These are phyloP conservation scores for Lyophyllum atratum DNA, from an alignment of 768 basidiomycete species.

Conservation along the genomic window DNA sequence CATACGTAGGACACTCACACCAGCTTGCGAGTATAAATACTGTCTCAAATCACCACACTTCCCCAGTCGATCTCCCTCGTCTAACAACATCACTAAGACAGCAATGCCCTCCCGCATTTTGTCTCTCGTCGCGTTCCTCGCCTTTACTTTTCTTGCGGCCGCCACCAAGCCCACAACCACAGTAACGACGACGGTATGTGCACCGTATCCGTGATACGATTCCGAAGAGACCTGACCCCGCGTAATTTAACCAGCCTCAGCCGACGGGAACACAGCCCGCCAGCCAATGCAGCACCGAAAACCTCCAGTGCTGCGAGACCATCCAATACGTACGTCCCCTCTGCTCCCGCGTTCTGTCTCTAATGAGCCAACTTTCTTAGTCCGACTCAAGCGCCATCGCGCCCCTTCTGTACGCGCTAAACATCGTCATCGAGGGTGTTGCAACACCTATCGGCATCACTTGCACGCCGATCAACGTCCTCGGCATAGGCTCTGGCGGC, in stretches of 20 bases:
- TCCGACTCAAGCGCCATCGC: background rate
- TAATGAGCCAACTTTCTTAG: background rate
- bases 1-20: no score
- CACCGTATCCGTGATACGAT: background rate
- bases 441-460: background rate
- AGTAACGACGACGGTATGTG: background rate
- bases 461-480: background rate
- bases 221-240: background rate
- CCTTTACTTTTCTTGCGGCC: background rate
- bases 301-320: background rate
- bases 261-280: background rate
- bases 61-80: no score
- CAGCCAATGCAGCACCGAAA: background rate
- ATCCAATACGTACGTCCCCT: background rate
- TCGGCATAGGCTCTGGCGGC: background rate
- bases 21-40: no score
- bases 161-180: background rate
- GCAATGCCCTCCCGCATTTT: background rate
- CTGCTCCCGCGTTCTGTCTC: background rate
- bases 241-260: background rate
- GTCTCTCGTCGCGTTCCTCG: background rate
- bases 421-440: background rate
- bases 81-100: no score
- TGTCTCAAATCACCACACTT: no score
- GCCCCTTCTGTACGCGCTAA: background rate